phyloP scores from a whole-genome alignment of 331 rosid genomes.

The Acacia concinna region DNA sequence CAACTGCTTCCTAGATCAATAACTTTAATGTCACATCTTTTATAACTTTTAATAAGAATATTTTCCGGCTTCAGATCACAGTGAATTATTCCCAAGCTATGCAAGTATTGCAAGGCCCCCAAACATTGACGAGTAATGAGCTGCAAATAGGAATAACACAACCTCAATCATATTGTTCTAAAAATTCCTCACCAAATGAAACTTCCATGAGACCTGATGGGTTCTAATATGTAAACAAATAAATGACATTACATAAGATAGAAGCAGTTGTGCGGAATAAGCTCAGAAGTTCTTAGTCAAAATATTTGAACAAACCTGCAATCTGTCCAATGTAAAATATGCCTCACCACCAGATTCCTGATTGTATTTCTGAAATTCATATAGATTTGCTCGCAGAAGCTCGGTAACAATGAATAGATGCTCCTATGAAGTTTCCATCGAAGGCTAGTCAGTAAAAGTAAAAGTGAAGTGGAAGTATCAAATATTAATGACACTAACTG shows the following conservation, averaged over 20 bases:
- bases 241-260: background rate
- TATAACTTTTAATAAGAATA: conserved; percentile 84
- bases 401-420: conserved; percentile 97
- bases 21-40: conserved; percentile 85
- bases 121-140: conserved; percentile 84
- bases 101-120: conserved; percentile 91
- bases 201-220: conserved; percentile 1
- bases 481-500: conserved; percentile 15
- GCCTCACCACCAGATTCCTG: conserved; percentile 92
- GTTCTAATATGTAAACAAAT: background rate
- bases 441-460: background rate
- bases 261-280: conserved; percentile 11
- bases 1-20: conserved; percentile 99
- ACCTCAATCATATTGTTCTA: conserved; percentile 28
- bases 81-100: conserved; percentile 85
- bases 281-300: conserved; percentile 22
- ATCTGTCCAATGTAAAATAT: conserved; percentile 73
- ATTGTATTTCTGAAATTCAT: conserved; percentile 90
- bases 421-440: conserved; percentile 61
- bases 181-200: conserved; percentile 21
- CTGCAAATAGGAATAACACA: conserved; percentile 47
- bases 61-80: conserved; percentile 98
- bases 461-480: background rate
- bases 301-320: conserved; percentile 69
- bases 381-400: conserved; percentile 90